Evolutionary conservation across 768 basidiomycete genomes (phyloP).

Genomic region (Coprinopsis marcescibilis): DNA sequence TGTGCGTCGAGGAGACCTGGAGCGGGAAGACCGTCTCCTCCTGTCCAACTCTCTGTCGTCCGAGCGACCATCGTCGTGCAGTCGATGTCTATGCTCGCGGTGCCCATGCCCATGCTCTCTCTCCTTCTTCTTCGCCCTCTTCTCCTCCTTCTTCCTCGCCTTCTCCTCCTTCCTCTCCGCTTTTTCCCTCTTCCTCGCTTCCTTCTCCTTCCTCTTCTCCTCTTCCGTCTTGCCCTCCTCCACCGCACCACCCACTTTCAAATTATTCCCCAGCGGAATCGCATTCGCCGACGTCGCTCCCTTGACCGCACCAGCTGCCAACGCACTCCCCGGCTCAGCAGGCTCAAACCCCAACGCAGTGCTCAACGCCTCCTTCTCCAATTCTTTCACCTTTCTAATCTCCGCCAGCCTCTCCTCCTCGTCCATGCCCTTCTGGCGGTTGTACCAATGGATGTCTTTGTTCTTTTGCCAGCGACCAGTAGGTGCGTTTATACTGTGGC

Average conservation of each 20-base stretch:
- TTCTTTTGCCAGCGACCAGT: constrained; percentile 97
- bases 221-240: not conserved
- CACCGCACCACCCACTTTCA: not conserved
- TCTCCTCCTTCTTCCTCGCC: constrained; percentile 38
- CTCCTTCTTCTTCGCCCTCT: constrained; percentile 48
- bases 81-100: no score
- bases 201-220: constrained; percentile 1
- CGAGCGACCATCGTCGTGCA: constrained; percentile 28
- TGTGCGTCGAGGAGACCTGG: no score
- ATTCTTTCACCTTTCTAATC: constrained; percentile 76
- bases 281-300: not conserved
- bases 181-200: constrained; percentile 26
- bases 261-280: not conserved
- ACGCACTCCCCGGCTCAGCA: not conserved
- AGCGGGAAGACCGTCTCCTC: constrained; percentile 16
- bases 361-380: constrained; percentile 83
- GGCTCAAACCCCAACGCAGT: constrained; percentile 59
- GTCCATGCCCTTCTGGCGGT: constrained; percentile 45
- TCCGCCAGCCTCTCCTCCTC: constrained; percentile 61
- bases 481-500: constrained; percentile 91
- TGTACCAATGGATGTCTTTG: constrained; percentile 96
- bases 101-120: no score
- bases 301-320: not conserved
- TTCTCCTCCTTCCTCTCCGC: constrained; percentile 11
- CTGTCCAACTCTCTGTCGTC: constrained; percentile 13